Conservation (phyloP, 768 basidiomycete genomes). For the Boletus insuetus region DNA sequence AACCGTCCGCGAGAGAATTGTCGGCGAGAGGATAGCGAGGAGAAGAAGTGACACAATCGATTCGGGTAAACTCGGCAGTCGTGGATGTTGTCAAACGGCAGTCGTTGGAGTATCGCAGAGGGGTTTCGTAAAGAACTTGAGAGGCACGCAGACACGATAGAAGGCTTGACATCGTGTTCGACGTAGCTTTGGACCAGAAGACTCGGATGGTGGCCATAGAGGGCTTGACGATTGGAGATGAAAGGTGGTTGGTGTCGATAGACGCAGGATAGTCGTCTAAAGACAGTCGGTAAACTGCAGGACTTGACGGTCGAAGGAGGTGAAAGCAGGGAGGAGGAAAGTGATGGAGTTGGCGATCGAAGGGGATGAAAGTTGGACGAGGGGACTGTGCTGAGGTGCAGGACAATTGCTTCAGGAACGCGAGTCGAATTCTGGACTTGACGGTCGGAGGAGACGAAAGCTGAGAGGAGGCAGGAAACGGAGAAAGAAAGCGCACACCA, state of each 20-base stretch:
- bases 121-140: neutral
- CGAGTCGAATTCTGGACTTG: no score
- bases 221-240: no score
- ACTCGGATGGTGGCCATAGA: no score
- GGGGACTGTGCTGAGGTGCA: no score
- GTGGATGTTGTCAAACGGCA: neutral
- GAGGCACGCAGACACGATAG: neutral
- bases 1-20: neutral
- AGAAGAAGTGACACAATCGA: no score
- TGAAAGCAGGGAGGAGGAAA: neutral
- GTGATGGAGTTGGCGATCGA: neutral
- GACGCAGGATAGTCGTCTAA: neutral
- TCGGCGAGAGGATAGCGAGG: no score
- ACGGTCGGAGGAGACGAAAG: no score
- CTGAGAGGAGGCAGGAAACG: no score
- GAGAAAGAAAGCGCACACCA: no score
- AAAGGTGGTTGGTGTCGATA: neutral
- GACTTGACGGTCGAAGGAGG: neutral
- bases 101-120: neutral
- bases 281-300: neutral
- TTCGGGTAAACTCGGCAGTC: neutral
- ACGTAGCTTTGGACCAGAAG: neutral
- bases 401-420: no score
- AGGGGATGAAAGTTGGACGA: no score
- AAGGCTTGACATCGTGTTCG: neutral